A percentile compares a stretch with the other conserved stretches of the same genome.
Evolutionary conservation across 495 filamentous ascomycete species (phyloP).

Genomic region (Penicillium egyptiacum): DNA sequence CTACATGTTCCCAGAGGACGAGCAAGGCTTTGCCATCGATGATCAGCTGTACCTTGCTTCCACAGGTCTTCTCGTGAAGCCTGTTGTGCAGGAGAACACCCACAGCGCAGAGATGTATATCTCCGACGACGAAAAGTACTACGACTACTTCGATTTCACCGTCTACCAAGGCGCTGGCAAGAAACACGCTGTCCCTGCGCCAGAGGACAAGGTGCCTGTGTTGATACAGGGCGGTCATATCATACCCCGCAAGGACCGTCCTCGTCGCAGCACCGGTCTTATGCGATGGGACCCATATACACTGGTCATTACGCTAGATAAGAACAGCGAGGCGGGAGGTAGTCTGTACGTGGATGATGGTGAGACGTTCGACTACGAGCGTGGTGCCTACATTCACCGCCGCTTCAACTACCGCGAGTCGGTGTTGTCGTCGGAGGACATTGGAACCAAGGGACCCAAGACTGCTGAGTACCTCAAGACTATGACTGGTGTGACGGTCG

Average conservation of each 20-base stretch:
- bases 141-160: slow-evolving; percentile 88
- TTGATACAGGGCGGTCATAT: slow-evolving; percentile 92
- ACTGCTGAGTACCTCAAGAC: slow-evolving; percentile 71
- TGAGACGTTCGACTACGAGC: slow-evolving; percentile 83
- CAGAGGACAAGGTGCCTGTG: slow-evolving; percentile 80
- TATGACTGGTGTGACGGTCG: slow-evolving; percentile 74
- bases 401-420: slow-evolving; percentile 63
- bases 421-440: slow-evolving; percentile 51
- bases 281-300: slow-evolving; percentile 97
- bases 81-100: slow-evolving; percentile 73
- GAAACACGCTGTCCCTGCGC: slow-evolving; percentile 65
- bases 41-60: slow-evolving; percentile 89
- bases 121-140: slow-evolving; percentile 83
- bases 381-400: slow-evolving; percentile 83
- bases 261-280: slow-evolving; percentile 76
- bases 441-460: slow-evolving; percentile 55
- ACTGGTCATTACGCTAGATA: slow-evolving; percentile 73
- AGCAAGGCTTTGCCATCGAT: slow-evolving; percentile 80
- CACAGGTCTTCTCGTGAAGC: slow-evolving; percentile 85
- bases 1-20: slow-evolving; percentile 85
- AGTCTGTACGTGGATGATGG: slow-evolving; percentile 91
- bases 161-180: slow-evolving; percentile 68
- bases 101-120: slow-evolving; percentile 78
- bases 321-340: slow-evolving; percentile 72
- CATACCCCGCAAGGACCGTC: slow-evolving; percentile 83